A percentile compares a stretch with the other conserved stretches of the same genome.
Conservation (phyloP, 2,329 filamentous ascomycete species). For the Aspergillus piperis region DNA sequence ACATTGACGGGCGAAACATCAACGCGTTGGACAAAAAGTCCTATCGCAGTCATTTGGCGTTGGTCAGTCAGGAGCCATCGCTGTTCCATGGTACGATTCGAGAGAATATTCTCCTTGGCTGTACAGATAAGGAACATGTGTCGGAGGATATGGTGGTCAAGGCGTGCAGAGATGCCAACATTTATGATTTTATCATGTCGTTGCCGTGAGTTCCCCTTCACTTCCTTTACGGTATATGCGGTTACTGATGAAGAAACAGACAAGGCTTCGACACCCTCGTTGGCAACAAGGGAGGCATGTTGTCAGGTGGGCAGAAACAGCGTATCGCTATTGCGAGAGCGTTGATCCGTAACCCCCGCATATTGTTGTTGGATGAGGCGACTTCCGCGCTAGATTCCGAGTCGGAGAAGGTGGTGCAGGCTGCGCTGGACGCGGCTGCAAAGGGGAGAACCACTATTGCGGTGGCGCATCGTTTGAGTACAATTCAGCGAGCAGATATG, state of each 20-base stretch:
- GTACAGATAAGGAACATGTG: conserved; percentile 23
- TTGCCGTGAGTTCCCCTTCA: conserved; percentile 20
- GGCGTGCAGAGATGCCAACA: conserved; percentile 32
- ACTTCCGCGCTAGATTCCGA: conserved; percentile 51
- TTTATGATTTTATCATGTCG: conserved; percentile 30
- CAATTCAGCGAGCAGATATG: conserved; percentile 86
- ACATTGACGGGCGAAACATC: conserved; percentile 64
- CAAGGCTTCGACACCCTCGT: conserved; percentile 27
- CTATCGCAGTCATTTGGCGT: conserved; percentile 64
- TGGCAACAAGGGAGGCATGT: conserved; percentile 26
- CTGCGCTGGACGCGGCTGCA: conserved; percentile 74
- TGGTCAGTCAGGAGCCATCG: conserved; percentile 71
- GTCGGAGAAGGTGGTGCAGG: conserved; percentile 57
- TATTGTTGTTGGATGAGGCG: conserved; percentile 29
- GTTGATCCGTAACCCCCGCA: conserved; percentile 35
- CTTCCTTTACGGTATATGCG: neutral
- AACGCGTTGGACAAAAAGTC: conserved; percentile 56
- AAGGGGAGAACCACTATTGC: conserved; percentile 85
- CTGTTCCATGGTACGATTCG: conserved; percentile 67
- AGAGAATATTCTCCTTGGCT: conserved; percentile 66
- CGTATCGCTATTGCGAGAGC: conserved; percentile 40
- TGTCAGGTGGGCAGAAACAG: conserved; percentile 41
- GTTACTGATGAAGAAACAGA: conserved; percentile 5
- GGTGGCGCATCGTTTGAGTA: conserved; percentile 83
- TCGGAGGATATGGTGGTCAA: conserved; percentile 17